Base-by-base conservation (phyloP, 306 rosid genomes). In the Argentina anserina region DNA sequence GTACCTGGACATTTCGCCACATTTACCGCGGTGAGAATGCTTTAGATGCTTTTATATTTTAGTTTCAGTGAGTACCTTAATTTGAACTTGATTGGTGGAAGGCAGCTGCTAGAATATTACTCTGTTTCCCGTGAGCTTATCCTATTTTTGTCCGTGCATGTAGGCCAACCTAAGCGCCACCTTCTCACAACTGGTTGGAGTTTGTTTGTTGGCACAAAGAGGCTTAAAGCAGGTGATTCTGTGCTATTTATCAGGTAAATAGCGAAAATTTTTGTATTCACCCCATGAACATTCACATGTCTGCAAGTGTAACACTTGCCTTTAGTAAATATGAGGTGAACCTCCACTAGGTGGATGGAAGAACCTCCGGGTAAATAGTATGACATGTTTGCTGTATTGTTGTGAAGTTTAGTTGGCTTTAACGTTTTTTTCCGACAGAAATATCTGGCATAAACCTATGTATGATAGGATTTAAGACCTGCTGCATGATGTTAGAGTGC, bases 111-210 rank as follows among this genome's bases (percentile, higher is more conserved):
- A 17, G 0, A 40, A 52, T 60, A 13, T 23, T n/a, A 21, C 18
- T 37, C 20, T 8, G 36, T 23, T 17, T 20, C 28, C 40, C 7
- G 70, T 40, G 69, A 18, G 73, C 43, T 29, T 67, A 49, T 36
- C 69, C 74, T 58, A 14, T 49, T 33, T 61, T 21, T 28, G 45
- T 52, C 28, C 69, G 67, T 58, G 67, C 39, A 23, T 82, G 18
- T 59, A 95, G 99, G 99, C 74, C 97, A 95, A 85, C 99, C 99
- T 1, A 95, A 92, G 84, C 81, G 99, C 70, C 99, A 95, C 77
- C 97, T 95, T 84, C 96, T 95, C 73, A 95, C 99, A 71, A 91
- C 99, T 12, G 99, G 99, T 39, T 95, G 97, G 97, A 93, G 97
- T 81, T 73, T 90, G 71, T 93, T 93, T 78, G 93, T 93, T 10